Evolutionary conservation across 2,329 filamentous ascomycete genomes (phyloP), one percentile per base, ranked within the genome.

Genomic region (Onygenales sp.): DNA sequence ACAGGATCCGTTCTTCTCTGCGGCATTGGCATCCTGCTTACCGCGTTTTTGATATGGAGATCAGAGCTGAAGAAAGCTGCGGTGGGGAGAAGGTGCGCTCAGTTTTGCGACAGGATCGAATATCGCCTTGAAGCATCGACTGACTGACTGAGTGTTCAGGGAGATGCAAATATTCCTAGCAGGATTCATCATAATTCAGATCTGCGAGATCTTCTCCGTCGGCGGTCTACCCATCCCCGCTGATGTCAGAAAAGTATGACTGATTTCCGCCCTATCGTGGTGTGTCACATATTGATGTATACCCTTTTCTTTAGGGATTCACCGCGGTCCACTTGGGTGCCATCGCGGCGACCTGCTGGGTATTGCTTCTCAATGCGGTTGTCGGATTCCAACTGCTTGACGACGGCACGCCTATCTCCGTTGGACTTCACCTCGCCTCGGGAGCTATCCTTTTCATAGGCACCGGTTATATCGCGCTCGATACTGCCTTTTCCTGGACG

Each of bases 131-230:
- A 39, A 52, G 17, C 39, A 45, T 53, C 11, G 35, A 31, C 38
- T 35, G 38, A 42, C 50, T 56, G 44, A 38, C 14, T 38, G 2
- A 45, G 43, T 14, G 38, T 33, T 45, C 65, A 95, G 93, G 70
- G 93, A 98, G 72, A 97, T 98, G 82, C 93, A 98, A 78, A 65
- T 96, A 36, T 97, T 98, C 73, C 81, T 98, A 50, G 58, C 88
- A 43, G 85, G 87, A 50, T 98, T 89, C 69, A 86, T 95, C 54
- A 72, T 97, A 55, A 84, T 97, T 57, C 84, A 87, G 63, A 87
- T 98, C 64, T 96, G 91, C 72, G 93, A 97, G 70, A 95, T 98
- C 64, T 96, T 98, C 73, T 91, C 90, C 0, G 84, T 97, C 38
- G 93, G 93, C 61, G 87, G 85, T 33, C 92, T 98, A 63, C 90